phyloP scores from a whole-genome alignment of 768 basidiomycete species.

The Rhizopogon roseolus region DNA sequence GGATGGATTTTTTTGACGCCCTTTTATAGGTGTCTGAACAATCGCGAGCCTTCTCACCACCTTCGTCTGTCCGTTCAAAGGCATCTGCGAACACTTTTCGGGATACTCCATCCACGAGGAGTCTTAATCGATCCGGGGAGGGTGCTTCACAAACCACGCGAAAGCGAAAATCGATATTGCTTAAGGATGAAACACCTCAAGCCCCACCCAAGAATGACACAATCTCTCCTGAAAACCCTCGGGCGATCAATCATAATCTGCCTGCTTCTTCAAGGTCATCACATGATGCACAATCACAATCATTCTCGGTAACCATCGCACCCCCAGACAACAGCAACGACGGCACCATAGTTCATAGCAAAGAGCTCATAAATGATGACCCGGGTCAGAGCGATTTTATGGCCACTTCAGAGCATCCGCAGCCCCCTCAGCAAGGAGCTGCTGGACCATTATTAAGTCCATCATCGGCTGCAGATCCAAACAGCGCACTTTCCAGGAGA shows the following conservation, averaged over 20 bases:
- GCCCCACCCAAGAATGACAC: background rate
- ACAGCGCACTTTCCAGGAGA: conserved; percentile 18
- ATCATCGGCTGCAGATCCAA: conserved; percentile 11
- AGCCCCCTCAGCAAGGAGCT: conserved; percentile 1
- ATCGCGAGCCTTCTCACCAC: background rate
- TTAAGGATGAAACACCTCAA: conserved; percentile 6
- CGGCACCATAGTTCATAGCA: conserved; percentile 1
- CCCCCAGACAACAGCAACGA: conserved; percentile 26
- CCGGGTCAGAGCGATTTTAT: background rate
- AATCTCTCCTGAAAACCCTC: conserved; percentile 12
- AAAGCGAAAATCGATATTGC: conserved; percentile 9
- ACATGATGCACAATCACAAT: conserved; percentile 25
- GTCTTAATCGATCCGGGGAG: conserved; percentile 10
- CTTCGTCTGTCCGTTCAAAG: conserved; percentile 17
- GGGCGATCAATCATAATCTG: conserved; percentile 3
- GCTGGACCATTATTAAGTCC: conserved; percentile 17
- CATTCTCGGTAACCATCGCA: conserved; percentile 39
- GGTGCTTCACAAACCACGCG: conserved; percentile 5
- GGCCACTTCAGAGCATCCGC: conserved; percentile 6
- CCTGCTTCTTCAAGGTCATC: conserved; percentile 14
- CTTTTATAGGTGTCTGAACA: conserved; percentile 8
- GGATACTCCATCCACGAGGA: conserved; percentile 20
- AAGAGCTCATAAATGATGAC: conserved; percentile 4
- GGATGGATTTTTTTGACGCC: conserved; percentile 1
- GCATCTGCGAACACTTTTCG: conserved; percentile 16